Conservation (phyloP, 768 basidiomycete species). For the Hydnum rufescens region DNA sequence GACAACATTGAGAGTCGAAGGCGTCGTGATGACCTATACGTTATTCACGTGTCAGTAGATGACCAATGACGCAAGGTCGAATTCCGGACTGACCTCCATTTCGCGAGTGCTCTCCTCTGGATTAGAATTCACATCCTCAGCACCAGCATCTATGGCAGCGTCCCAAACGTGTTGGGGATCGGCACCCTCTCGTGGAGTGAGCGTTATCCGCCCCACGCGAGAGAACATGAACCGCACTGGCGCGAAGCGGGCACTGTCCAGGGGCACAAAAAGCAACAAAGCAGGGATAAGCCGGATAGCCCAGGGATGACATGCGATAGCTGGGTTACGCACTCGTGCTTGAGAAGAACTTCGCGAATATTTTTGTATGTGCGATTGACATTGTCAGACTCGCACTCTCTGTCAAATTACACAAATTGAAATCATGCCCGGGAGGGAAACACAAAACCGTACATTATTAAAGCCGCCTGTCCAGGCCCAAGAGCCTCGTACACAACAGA, state of each 20-base stretch:
- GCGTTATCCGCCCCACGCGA: not conserved
- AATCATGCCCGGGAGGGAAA: not conserved
- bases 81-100: not conserved
- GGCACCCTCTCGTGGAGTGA: not conserved
- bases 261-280: not conserved
- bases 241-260: not conserved
- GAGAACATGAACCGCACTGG: not conserved
- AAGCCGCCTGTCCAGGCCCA: not conserved
- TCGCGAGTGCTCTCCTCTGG: not conserved
- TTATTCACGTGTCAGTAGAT: not conserved
- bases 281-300: not conserved
- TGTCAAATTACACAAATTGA: not conserved
- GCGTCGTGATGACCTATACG: not conserved
- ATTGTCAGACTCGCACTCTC: conserved; percentile 2
- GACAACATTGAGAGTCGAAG: not conserved
- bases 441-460: not conserved
- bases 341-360: not conserved
- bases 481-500: conserved; percentile 1
- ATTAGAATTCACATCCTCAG: conserved; percentile 1
- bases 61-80: not conserved
- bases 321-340: conserved; percentile 1
- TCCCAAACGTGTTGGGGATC: not conserved
- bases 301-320: too few relatives aligned
- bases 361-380: not conserved
- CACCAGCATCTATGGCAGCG: conserved; percentile 2